phyloP scores from a whole-genome alignment of 2,329 filamentous ascomycete genomes.

The Apiospora phragmitis region DNA sequence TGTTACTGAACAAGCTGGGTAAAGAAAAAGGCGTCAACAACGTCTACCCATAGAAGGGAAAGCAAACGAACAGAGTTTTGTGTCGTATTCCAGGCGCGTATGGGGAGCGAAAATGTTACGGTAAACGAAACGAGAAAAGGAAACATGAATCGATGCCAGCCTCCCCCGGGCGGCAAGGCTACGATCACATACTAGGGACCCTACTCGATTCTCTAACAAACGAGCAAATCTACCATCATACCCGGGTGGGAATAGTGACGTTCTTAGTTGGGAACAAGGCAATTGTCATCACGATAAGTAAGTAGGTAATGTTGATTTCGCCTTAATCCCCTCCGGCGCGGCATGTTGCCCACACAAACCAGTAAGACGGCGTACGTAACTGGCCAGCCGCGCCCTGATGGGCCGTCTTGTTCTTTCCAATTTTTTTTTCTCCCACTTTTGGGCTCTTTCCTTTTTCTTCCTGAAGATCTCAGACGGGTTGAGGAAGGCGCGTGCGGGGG shows the following conservation, averaged over 20 bases:
- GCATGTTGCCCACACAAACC: neutral
- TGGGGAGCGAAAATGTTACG: neutral
- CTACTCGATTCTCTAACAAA: neutral
- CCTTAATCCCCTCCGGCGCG: neutral
- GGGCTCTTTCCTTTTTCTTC: neutral
- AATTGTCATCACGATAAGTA: neutral
- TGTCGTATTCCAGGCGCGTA: neutral
- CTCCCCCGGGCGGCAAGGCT: neutral
- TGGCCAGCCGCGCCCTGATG: neutral
- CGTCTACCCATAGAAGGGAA: neutral
- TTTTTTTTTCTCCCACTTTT: neutral
- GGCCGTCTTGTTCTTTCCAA: neutral
- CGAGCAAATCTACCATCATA: neutral
- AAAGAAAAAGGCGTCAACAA: neutral
- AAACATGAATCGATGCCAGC: neutral
- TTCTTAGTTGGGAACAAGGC: neutral
- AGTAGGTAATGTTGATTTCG: neutral
- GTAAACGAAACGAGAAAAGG: neutral
- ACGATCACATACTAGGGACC: neutral
- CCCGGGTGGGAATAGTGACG: constrained; percentile 3
- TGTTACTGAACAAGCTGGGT: too few relatives aligned
- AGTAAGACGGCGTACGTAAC: neutral
- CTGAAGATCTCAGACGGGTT: neutral
- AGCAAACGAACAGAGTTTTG: neutral
- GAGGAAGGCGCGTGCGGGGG: neutral